phyloP scores from a whole-genome alignment of 2,329 filamentous ascomycete genomes.

The Beauveria rudraprayagi region DNA sequence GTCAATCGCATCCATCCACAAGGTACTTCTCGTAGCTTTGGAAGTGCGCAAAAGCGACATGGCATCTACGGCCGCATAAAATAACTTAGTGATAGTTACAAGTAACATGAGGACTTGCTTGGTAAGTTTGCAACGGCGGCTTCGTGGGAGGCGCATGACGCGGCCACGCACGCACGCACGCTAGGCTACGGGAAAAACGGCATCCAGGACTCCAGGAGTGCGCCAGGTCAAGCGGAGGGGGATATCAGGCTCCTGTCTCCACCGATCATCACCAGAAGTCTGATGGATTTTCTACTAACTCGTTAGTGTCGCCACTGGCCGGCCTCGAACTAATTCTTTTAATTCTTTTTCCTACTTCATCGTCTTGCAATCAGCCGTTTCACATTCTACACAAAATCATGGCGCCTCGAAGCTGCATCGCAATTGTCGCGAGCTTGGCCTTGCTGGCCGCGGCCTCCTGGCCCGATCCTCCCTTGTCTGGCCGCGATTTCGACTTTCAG shows the following conservation, averaged over 20 bases:
- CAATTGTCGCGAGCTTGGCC: background rate
- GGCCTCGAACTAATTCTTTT: background rate
- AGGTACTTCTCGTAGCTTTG: too few species aligned
- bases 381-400: background rate
- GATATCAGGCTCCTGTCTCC: background rate
- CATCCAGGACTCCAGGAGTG: background rate
- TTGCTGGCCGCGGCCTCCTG: background rate
- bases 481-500: slow-evolving; percentile 1
- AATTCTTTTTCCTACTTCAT: background rate
- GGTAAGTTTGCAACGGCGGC: background rate
- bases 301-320: background rate
- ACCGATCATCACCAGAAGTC: slow-evolving; percentile 1
- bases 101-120: too few species aligned
- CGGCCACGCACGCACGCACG: background rate
- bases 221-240: background rate
- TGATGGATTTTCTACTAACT: background rate
- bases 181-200: slow-evolving; percentile 1
- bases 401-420: background rate
- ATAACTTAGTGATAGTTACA: too few species aligned
- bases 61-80: background rate
- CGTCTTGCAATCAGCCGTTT: background rate
- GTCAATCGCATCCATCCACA: background rate
- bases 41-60: background rate
- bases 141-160: background rate
- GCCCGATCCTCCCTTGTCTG: slow-evolving; percentile 1